phyloP scores from a whole-genome alignment of 1,284 basidiomycete genomes.

The Trametes polyzona region DNA sequence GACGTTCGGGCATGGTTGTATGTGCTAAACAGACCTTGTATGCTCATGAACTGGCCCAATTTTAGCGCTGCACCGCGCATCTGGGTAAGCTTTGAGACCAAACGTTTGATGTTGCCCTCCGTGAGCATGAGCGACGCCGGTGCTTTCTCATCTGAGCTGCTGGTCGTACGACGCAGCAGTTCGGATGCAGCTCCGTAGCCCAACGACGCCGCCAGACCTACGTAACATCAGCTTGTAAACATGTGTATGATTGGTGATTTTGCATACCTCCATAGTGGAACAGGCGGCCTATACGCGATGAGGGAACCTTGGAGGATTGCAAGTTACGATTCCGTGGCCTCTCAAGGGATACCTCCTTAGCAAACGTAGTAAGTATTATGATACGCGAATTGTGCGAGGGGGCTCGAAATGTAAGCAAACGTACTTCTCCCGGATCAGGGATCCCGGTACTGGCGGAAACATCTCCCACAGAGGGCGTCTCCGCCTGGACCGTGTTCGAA shows the following conservation, averaged over 20 bases:
- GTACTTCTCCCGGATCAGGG: slow-evolving; percentile 9
- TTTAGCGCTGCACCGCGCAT: slow-evolving; percentile 98
- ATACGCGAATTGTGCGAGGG: too few species aligned
- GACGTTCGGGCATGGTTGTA: not conserved
- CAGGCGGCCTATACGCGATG: slow-evolving; percentile 83
- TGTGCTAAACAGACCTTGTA: slow-evolving; percentile 71
- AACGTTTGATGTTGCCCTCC: slow-evolving; percentile 86
- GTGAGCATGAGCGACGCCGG: slow-evolving; percentile 76
- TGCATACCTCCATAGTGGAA: slow-evolving; percentile 90
- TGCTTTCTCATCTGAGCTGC: slow-evolving; percentile 25
- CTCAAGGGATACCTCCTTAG: not conserved
- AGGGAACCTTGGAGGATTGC: slow-evolving; percentile 83
- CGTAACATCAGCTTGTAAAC: not conserved
- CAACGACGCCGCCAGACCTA: slow-evolving; percentile 75
- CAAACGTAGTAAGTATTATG: not conserved
- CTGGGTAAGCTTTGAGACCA: slow-evolving; percentile 90
- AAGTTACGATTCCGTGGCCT: slow-evolving; percentile 48
- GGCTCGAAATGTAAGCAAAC: not conserved
- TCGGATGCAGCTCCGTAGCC: slow-evolving; percentile 70
- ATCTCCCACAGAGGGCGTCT: slow-evolving; percentile 1
- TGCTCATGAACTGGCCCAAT: slow-evolving; percentile 96
- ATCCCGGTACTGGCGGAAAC: slow-evolving; percentile 8
- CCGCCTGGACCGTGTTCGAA: not conserved
- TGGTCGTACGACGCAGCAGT: slow-evolving; percentile 37
- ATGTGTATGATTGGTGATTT: not conserved